Evolutionary conservation across 331 rosid species (phyloP), one percentile per base, ranked within the genome.

Genomic region (Malus hybrid): DNA sequence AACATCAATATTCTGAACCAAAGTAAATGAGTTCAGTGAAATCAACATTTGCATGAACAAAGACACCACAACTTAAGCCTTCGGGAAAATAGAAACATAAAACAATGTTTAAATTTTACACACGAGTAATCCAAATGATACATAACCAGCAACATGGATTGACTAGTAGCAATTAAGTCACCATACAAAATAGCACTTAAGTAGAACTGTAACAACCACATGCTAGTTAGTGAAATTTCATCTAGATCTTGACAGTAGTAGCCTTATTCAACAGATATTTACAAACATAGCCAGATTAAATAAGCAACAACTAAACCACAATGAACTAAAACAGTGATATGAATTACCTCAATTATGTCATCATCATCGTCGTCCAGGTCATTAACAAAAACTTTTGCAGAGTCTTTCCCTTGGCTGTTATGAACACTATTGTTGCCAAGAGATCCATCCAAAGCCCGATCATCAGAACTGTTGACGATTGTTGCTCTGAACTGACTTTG

Each of bases 1-100:
- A 77, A 94, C 89, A 79, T 92, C 99, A 83, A 94, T 90, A 83
- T 73, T 86, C 97, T 93, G 86, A 73, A 66, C 59, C 78, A 82
- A 73, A 76, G 59, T 16, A 55, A 79, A 76, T 48, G 76, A 70
- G 70, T 48, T 22, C n/a, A 82, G 57, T 64, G 54, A 81, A 73
- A 70, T 62, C 78, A 64, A 75, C 52, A 59, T 5, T 55, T 44
- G 54, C 46, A 76, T 67, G 69, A 73, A 65, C 4, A 52, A 68
- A 79, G 33, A 69, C 71, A 64, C 31, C 18, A 50, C 10, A 31
- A 46, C 24, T 34, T 60, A 74, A 50, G 72, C 34, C 46, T 22
- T 71, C 6, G 22, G 33, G 32, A 29, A 71, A 19, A 42, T 10
- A 20, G 33, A 70, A 10, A 70, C 11, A 29, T 54, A 52, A 70